These are phyloP conservation scores for Leptomonas pyrrhocoris DNA, from an alignment of 208 protist genomes.

Conservation along the genomic window DNA sequence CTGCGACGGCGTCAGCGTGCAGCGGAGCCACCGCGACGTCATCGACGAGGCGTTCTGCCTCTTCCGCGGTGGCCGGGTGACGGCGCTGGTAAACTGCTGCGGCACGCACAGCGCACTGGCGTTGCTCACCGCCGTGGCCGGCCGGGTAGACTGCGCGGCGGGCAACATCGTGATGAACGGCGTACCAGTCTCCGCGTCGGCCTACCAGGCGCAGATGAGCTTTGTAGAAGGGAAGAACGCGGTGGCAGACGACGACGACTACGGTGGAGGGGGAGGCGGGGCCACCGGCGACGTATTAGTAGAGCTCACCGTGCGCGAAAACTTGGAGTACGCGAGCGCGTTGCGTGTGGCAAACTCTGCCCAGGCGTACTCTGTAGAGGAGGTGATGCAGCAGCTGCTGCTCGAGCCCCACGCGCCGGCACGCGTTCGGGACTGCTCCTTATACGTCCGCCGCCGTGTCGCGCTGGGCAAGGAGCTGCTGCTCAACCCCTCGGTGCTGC, in stretches of 20 bases:
- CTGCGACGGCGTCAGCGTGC: conserved; percentile 50
- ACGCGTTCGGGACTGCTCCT: conserved; percentile 42
- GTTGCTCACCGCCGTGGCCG: conserved; percentile 49
- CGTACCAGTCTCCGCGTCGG: conserved; percentile 50
- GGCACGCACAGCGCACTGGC: conserved; percentile 47
- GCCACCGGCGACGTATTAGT: conserved; percentile 28
- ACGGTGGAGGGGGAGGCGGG: too few relatives aligned
- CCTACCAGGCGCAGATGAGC: conserved; percentile 42
- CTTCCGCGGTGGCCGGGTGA: conserved; percentile 57
- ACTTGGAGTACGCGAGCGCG: conserved; percentile 52
- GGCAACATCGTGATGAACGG: conserved; percentile 63
- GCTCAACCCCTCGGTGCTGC: conserved; percentile 56
- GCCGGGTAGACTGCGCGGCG: conserved; percentile 33
- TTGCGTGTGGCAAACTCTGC: conserved; percentile 49
- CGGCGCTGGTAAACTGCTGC: conserved; percentile 63
- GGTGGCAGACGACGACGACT: conserved; percentile 12
- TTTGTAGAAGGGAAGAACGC: conserved; percentile 24
- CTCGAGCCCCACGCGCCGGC: conserved; percentile 29
- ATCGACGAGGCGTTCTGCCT: conserved; percentile 52
- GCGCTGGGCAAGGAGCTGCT: conserved; percentile 62
- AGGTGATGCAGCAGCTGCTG: conserved; percentile 48
- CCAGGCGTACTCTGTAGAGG: conserved; percentile 43
- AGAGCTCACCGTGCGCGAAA: conserved; percentile 59
- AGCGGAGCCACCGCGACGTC: conserved; percentile 27
- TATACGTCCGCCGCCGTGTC: conserved; percentile 57